phyloP scores from a whole-genome alignment of 2,329 filamentous ascomycete genomes.

The Calonectria ilicicola region DNA sequence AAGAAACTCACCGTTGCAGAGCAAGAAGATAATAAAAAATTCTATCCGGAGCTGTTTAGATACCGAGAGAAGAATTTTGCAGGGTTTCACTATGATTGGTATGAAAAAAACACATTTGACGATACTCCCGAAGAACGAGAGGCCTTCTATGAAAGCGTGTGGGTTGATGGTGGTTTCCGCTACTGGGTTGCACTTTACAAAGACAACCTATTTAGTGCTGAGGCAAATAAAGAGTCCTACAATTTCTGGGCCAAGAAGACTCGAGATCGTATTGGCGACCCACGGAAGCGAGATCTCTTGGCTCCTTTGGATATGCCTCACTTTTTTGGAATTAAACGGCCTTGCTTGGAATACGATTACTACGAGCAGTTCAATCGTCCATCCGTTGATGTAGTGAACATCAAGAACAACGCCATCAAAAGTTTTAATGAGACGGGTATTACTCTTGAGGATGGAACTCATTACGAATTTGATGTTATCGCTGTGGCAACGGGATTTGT shows the following conservation, averaged over 20 bases:
- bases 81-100: conserved; percentile 69
- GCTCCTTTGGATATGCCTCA: conserved; percentile 65
- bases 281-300: conserved; percentile 60
- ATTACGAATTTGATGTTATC: conserved; percentile 57
- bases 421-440: conserved; percentile 57
- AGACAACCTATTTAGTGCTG: conserved; percentile 58
- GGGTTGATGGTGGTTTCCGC: conserved; percentile 64
- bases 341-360: conserved; percentile 56
- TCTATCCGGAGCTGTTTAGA: conserved; percentile 64
- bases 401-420: conserved; percentile 54
- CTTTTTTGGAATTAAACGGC: conserved; percentile 66
- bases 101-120: conserved; percentile 67
- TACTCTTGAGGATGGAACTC: conserved; percentile 52
- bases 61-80: conserved; percentile 65
- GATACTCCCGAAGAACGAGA: conserved; percentile 63
- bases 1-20: conserved; percentile 50
- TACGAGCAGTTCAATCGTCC: conserved; percentile 61
- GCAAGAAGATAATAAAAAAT: conserved; percentile 57
- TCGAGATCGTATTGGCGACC: conserved; percentile 61
- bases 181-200: conserved; percentile 67
- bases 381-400: conserved; percentile 56
- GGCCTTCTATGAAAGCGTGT: conserved; percentile 61
- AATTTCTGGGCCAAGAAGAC: conserved; percentile 67
- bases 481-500: conserved; percentile 61
- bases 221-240: conserved; percentile 66